Evolutionary conservation across 345 rosid species (phyloP), one percentile per base, ranked within the genome.

Genomic region (Microcos paniculata): DNA sequence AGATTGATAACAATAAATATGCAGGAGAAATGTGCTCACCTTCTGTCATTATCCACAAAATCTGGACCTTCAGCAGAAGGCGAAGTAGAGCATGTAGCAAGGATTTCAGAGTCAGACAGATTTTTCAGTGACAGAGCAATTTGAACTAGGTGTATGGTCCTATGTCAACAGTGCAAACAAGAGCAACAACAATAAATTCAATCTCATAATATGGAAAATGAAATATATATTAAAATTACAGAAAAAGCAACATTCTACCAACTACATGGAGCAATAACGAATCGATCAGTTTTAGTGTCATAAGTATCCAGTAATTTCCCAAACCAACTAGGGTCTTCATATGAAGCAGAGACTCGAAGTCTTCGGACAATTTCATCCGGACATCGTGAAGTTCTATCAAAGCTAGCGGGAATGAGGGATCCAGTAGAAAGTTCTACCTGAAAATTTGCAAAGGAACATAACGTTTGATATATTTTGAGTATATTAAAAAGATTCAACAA

Each of bases 61-160:
- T 95, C 96, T 55, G 93, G 92, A 67, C 86, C 90, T 83, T 93
- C 98, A n/a, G 96, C 92, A 67, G 70, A 77, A 79, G 97, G 99
- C 72, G 99, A 91, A 68, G 97, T 89, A 30, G 98, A 95, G 72
- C 93, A 90, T 2, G 4, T 4, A 40, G 26, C 69, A 30, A 95
- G 92, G 68, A 95, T 84, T 59, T 91, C 89, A 66, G 79, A 79
- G 74, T 95, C 98, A 9, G 92, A 71, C 78, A 84, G 83, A 43
- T 67, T 61, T 76, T 74, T 82, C 69, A 88, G 71, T 40, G 82
- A 59, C 80, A 69, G 79, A 70, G 86, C 87, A 69, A n/a, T 3
- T 33, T 21, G 74, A 24, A 75, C 45, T 24, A 79, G 79, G n/a
- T 58, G 64, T 30, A n/a, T 1, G 10, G 87, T 90, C 98, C 99